Evolutionary conservation across 116 monocot species (phyloP).

Genomic region (Thalassia testudinum): DNA sequence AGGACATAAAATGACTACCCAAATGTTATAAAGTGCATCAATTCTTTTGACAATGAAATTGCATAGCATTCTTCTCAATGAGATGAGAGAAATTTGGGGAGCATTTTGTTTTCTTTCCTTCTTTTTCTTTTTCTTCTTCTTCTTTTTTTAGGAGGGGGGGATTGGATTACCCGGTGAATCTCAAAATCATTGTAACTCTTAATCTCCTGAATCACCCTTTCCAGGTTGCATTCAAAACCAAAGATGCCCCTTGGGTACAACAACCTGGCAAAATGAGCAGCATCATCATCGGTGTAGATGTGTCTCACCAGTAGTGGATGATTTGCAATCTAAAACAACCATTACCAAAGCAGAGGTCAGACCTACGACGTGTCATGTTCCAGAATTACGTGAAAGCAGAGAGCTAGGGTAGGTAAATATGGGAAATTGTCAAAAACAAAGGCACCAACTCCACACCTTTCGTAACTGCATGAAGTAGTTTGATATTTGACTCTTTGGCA

Average conservation of each 20-base stretch:
- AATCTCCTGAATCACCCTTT: conserved; percentile 73
- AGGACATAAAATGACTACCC: no score
- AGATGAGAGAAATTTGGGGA: no score
- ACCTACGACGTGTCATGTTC: not conserved
- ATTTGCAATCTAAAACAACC: conserved; percentile 72
- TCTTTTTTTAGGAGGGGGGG: not conserved
- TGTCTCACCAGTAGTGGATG: conserved; percentile 79
- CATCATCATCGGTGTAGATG: conserved; percentile 68
- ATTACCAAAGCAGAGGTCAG: not conserved
- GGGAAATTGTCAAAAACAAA: not conserved
- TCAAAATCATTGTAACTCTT: conserved; percentile 75
- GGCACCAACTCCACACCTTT: conserved; percentile 32
- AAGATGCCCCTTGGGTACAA: conserved; percentile 86
- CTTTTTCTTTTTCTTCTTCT: not conserved
- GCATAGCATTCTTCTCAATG: no score
- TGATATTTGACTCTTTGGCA: conserved; percentile 86
- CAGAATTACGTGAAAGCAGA: not conserved
- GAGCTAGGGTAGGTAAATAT: not conserved
- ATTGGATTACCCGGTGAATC: conserved; percentile 56
- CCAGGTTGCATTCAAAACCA: conserved; percentile 82
- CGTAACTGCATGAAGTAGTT: conserved; percentile 93
- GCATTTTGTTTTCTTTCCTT: no score
- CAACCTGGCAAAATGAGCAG: conserved; percentile 40
- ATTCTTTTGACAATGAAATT: no score
- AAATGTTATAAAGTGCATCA: no score